phyloP scores from a whole-genome alignment of 805 yeast genomes.

The Saccharomycopsis sp. region DNA sequence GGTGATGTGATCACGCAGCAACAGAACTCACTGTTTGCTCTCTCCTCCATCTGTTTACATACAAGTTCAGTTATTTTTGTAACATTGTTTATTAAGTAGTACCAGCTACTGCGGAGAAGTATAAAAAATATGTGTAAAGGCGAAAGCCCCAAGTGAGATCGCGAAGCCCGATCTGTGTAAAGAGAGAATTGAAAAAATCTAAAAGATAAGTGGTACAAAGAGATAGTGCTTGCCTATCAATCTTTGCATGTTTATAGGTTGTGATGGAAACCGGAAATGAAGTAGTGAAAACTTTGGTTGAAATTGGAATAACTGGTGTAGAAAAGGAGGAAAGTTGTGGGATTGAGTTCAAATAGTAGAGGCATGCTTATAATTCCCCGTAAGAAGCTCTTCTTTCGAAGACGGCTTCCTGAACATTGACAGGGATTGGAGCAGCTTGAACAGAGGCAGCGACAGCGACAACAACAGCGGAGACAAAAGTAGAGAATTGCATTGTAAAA shows the following conservation, averaged over 20 bases:
- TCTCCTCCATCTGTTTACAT: neutral
- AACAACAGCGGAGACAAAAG: conserved; percentile 12
- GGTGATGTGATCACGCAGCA: too few relatives aligned
- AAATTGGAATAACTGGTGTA: neutral
- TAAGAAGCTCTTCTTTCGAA: conserved; percentile 3
- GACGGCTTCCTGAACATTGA: conserved; percentile 14
- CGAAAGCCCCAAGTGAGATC: too few relatives aligned
- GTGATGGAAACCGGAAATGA: neutral
- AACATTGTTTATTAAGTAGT: too few relatives aligned
- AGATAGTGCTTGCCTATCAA: neutral
- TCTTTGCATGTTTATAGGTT: neutral
- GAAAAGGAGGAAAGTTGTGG: neutral
- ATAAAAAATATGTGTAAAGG: too few relatives aligned
- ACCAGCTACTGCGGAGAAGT: too few relatives aligned
- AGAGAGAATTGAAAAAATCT: too few relatives aligned
- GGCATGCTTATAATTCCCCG: neutral
- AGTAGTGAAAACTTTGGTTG: neutral
- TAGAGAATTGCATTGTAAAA: conserved; percentile 19
- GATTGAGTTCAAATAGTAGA: neutral
- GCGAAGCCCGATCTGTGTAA: too few relatives aligned
- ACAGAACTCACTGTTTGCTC: too few relatives aligned
- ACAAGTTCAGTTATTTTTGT: neutral
- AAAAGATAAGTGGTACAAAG: too few relatives aligned
- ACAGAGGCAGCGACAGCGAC: conserved; percentile 16
- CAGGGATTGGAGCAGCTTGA: conserved; percentile 20